Percentiles rank a stretch among this genome's conserved stretches.
Evolutionary conservation across 1,284 basidiomycete genomes (phyloP).

Genomic region (Phenoliferia sp.): DNA sequence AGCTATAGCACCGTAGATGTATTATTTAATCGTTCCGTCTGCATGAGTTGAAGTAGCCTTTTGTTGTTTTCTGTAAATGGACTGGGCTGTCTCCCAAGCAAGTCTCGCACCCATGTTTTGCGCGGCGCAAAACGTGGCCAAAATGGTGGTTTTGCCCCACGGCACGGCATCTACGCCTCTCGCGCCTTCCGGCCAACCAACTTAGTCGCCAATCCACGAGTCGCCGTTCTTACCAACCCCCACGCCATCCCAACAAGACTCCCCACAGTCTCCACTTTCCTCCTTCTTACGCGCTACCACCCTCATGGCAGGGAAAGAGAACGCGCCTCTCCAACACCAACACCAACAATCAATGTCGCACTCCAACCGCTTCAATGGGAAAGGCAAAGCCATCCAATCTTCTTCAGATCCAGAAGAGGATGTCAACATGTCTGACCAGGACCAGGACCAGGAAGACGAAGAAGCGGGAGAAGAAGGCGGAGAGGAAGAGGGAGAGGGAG

Average conservation of each 20-base stretch:
- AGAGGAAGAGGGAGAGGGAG: background rate
- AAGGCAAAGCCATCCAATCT: background rate
- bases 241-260: too few species aligned
- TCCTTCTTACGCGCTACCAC: background rate
- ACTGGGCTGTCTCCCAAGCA: too few species aligned
- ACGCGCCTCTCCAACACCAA: background rate
- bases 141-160: too few species aligned
- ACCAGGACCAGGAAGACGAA: constrained; percentile 2
- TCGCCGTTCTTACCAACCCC: too few species aligned
- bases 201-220: too few species aligned
- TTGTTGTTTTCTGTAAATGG: background rate
- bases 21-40: background rate
- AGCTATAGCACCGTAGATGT: background rate
- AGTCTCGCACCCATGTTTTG: too few species aligned
- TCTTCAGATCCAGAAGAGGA: constrained; percentile 9
- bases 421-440: background rate
- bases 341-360: background rate
- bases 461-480: constrained; percentile 8
- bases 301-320: background rate
- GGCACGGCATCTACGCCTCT: too few species aligned
- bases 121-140: too few species aligned
- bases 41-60: background rate
- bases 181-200: too few species aligned
- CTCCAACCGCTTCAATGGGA: background rate
- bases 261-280: background rate